phyloP scores from a whole-genome alignment of 2,329 filamentous ascomycete genomes.

The Dothiorella sarmentorum region DNA sequence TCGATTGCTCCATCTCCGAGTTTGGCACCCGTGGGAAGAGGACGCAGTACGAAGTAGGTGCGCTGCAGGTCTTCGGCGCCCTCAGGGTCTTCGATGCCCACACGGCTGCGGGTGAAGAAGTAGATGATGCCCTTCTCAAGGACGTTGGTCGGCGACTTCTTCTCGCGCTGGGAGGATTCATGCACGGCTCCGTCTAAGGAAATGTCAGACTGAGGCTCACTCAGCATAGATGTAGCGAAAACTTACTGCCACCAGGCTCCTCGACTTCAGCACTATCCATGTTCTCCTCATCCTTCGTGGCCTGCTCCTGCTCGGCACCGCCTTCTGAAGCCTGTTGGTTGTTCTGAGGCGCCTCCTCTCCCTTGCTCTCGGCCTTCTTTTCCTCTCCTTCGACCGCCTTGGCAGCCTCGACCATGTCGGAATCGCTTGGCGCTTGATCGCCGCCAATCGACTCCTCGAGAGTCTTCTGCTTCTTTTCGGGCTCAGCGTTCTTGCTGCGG shows the following conservation, averaged over 20 bases:
- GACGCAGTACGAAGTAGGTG: slow-evolving; percentile 75
- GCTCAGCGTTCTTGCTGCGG: slow-evolving; percentile 41
- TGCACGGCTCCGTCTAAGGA: slow-evolving; percentile 41
- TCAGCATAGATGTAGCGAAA: neutral
- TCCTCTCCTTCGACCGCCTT: slow-evolving; percentile 20
- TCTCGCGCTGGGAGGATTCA: slow-evolving; percentile 49
- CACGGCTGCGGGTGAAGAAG: slow-evolving; percentile 80
- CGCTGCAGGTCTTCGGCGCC: slow-evolving; percentile 70
- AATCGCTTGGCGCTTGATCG: slow-evolving; percentile 24
- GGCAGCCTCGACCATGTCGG: slow-evolving; percentile 24
- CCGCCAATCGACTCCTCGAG: slow-evolving; percentile 50
- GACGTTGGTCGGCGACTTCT: slow-evolving; percentile 57
- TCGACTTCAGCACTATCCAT: slow-evolving; percentile 1
- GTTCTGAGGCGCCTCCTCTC: neutral
- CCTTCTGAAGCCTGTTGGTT: neutral
- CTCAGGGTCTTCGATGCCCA: slow-evolving; percentile 67
- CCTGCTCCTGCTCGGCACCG: slow-evolving; percentile 27
- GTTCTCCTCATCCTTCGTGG: slow-evolving; percentile 3
- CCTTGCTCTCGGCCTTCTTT: slow-evolving; percentile 25
- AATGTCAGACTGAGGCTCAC: neutral
- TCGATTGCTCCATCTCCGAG: slow-evolving; percentile 58
- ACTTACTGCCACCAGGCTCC: neutral
- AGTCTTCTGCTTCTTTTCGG: slow-evolving; percentile 48
- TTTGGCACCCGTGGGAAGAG: slow-evolving; percentile 66
- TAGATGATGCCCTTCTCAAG: slow-evolving; percentile 88